phyloP scores from a whole-genome alignment of 768 basidiomycete species.

The Pisolithus tinctorius region DNA sequence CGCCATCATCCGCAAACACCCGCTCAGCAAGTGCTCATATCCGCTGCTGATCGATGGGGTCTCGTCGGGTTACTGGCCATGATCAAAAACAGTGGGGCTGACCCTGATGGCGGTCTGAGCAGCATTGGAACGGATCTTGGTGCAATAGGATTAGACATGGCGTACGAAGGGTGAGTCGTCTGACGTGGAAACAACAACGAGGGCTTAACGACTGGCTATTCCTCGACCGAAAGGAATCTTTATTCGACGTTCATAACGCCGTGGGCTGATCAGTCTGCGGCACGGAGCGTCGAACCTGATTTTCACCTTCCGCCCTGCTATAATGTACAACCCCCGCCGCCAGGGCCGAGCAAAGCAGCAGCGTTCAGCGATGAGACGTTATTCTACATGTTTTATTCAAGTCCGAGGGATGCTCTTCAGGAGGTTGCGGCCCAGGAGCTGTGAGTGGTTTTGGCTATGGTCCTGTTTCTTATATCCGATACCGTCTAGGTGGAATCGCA shows the following conservation, averaged over 20 bases:
- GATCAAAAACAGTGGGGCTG: conserved; percentile 72
- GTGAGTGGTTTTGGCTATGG: conserved; percentile 43
- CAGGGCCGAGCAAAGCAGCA: conserved; percentile 71
- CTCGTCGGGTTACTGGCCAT: conserved; percentile 77
- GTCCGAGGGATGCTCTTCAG: conserved; percentile 86
- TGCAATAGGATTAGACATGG: conserved; percentile 88
- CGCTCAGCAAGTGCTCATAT: conserved; percentile 87
- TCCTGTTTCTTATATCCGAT: background rate
- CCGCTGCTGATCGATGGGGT: conserved; percentile 94
- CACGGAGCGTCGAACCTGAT: conserved; percentile 84
- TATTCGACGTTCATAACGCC: conserved; percentile 95
- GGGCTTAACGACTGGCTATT: conserved; percentile 13
- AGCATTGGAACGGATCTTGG: conserved; percentile 88
- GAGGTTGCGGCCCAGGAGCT: conserved; percentile 94
- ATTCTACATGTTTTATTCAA: conserved; percentile 97
- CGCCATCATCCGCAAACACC: conserved; percentile 75
- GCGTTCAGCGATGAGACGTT: conserved; percentile 94
- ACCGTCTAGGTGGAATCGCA: conserved; percentile 71
- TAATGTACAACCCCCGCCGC: conserved; percentile 83
- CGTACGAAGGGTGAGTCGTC: conserved; percentile 65
- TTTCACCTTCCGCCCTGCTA: conserved; percentile 90
- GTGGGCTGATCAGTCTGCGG: conserved; percentile 88
- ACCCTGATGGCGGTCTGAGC: conserved; percentile 75
- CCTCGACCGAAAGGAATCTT: conserved; percentile 45
- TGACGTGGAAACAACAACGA: conserved; percentile 5